These are phyloP conservation scores for Ceratobasidium sp. DNA, from an alignment of 1,284 basidiomycete species.

Conservation along the genomic window DNA sequence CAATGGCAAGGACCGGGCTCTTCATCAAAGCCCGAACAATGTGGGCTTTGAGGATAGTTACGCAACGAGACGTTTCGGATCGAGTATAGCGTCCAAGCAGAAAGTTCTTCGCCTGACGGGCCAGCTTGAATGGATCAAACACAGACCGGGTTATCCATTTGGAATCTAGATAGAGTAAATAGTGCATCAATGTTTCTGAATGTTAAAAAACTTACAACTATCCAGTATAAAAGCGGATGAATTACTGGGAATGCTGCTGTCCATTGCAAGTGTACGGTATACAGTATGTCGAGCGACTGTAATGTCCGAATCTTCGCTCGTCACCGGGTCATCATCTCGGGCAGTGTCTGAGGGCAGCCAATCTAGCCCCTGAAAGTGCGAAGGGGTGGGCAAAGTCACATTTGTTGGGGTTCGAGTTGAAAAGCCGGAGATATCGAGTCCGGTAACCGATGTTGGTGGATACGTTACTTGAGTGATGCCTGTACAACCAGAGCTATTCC, in stretches of 20 bases:
- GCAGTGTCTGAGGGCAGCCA: constrained; percentile 20
- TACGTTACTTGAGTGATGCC: too few relatives aligned
- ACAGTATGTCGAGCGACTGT: background rate
- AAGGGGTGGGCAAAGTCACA: background rate
- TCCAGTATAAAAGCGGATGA: constrained; percentile 7
- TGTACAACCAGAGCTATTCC: background rate
- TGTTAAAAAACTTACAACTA: constrained; percentile 2
- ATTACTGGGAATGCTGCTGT: constrained; percentile 4
- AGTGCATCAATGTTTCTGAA: too few relatives aligned
- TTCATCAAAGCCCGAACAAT: background rate
- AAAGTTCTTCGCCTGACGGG: background rate
- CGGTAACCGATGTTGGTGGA: too few relatives aligned
- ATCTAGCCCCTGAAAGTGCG: constrained; percentile 29
- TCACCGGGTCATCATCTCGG: constrained; percentile 17
- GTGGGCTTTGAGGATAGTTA: background rate
- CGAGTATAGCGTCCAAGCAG: background rate
- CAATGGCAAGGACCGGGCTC: too few relatives aligned
- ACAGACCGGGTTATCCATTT: constrained; percentile 6
- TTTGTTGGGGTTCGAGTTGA: too few relatives aligned
- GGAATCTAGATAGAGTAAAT: background rate
- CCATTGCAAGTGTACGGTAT: background rate
- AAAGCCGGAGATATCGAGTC: too few relatives aligned
- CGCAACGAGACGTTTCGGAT: constrained; percentile 2
- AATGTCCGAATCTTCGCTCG: constrained; percentile 28
- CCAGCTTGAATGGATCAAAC: constrained; percentile 15